Evolutionary conservation across 108 stramenopile species (phyloP).

Genomic region (Seminavis robusta): DNA sequence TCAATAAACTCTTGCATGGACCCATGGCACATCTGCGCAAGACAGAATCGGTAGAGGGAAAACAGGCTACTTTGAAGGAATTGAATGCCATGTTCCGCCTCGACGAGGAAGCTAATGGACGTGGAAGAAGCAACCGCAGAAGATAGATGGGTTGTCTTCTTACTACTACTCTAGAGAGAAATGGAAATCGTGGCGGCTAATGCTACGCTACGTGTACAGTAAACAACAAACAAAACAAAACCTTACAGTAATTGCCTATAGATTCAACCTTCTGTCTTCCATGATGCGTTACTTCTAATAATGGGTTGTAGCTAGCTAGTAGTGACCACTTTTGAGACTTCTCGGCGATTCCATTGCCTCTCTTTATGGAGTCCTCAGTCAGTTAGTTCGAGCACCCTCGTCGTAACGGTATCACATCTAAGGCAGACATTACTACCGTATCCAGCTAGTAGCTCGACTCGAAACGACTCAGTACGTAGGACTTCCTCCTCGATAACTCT

Average conservation of each 20-base stretch:
- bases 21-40: constrained; percentile 94
- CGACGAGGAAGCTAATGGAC: constrained; percentile 65
- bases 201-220: neutral
- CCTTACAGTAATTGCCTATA: no score
- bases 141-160: neutral
- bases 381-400: no score
- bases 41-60: constrained; percentile 84
- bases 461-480: constrained; percentile 10
- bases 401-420: no score
- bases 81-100: constrained; percentile 93
- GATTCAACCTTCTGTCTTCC: neutral
- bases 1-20: constrained; percentile 97
- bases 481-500: no score
- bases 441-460: constrained; percentile 14
- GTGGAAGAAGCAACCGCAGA: constrained; percentile 14
- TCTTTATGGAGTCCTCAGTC: neutral
- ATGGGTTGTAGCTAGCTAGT: neutral
- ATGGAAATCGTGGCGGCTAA: neutral
- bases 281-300: neutral
- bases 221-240: no score
- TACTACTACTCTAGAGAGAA: neutral
- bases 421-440: neutral
- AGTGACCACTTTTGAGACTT: neutral
- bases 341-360: neutral
- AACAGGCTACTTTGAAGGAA: constrained; percentile 81